Conservation (phyloP, 257 asterid species). For the Orobanche coerulescens region DNA sequence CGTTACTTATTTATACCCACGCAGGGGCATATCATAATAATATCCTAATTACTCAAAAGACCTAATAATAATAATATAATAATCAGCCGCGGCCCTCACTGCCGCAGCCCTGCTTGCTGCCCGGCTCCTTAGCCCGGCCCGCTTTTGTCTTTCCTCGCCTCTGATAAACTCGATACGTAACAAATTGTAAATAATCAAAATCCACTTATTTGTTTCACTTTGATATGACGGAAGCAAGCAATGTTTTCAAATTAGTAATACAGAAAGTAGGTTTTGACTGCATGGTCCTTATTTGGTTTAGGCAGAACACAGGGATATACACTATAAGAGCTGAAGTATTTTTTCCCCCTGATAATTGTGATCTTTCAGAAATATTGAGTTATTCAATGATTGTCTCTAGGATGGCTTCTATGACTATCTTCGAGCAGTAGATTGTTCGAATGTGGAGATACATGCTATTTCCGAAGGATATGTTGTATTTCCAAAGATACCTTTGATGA, state of each 20-base stretch:
- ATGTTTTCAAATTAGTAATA: not conserved
- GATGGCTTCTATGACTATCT: slow-evolving; percentile 71
- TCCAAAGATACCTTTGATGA: slow-evolving; percentile 85
- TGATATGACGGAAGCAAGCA: slow-evolving; percentile 3
- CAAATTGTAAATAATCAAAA: not conserved
- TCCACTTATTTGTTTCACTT: not conserved
- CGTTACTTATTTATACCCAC: too few species aligned
- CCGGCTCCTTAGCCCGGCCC: too few species aligned
- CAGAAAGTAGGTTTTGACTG: not conserved
- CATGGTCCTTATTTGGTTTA: slow-evolving; percentile 11
- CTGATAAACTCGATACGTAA: too few species aligned
- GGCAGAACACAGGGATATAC: not conserved
- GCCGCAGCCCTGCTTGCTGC: too few species aligned
- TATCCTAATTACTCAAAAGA: too few species aligned
- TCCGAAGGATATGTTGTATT: slow-evolving; percentile 86
- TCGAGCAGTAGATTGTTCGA: slow-evolving; percentile 61
- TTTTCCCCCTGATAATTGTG: slow-evolving; percentile 6
- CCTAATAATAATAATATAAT: too few species aligned
- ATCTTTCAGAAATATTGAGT: slow-evolving; percentile 18
- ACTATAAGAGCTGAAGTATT: not conserved
- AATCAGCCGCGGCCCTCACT: too few species aligned
- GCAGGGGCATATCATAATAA: too few species aligned
- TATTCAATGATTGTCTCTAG: slow-evolving; percentile 32
- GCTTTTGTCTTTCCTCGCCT: too few species aligned
- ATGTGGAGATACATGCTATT: slow-evolving; percentile 77